phyloP scores from a whole-genome alignment of 257 asterid species.

The Jasminum sambac region DNA sequence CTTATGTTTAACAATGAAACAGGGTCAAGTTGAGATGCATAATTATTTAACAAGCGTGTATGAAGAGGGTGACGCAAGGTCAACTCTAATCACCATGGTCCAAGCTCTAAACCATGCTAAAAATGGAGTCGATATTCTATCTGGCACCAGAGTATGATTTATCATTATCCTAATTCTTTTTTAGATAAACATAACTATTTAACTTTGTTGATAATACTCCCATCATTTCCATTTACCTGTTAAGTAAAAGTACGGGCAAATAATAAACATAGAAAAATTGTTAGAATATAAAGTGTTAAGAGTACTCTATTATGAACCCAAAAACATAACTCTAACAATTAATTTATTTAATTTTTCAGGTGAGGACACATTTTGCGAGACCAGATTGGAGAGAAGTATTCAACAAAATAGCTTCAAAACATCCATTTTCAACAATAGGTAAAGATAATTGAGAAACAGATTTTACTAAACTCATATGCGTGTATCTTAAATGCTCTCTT shows the following conservation, averaged over 20 bases:
- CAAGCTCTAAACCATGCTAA: slow-evolving; percentile 96
- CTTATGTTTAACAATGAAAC: slow-evolving; percentile 24
- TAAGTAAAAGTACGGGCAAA: neutral
- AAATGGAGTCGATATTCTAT: slow-evolving; percentile 90
- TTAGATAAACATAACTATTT: neutral
- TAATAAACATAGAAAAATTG: neutral
- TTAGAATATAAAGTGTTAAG: neutral
- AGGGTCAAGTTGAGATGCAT: slow-evolving; percentile 97
- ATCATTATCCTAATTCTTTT: neutral
- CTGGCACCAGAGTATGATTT: slow-evolving; percentile 80
- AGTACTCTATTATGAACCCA: neutral
- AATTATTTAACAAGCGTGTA: slow-evolving; percentile 87
- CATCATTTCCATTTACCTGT: neutral
- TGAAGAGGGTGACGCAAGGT: slow-evolving; percentile 95
- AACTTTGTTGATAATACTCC: neutral
- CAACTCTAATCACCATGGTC: slow-evolving; percentile 93
- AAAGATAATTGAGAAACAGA: slow-evolving; percentile 24
- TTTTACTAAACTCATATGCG: neutral
- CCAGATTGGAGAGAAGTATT: slow-evolving; percentile 80
- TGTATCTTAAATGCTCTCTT: neutral
- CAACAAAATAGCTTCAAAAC: slow-evolving; percentile 69
- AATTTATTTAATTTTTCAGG: slow-evolving; percentile 46
- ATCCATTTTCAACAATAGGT: slow-evolving; percentile 87
- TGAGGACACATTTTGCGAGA: slow-evolving; percentile 49
- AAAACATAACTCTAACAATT: neutral